Evolutionary conservation across 2,329 filamentous ascomycete genomes (phyloP).

Genomic region (Talaromyces marneffei): DNA sequence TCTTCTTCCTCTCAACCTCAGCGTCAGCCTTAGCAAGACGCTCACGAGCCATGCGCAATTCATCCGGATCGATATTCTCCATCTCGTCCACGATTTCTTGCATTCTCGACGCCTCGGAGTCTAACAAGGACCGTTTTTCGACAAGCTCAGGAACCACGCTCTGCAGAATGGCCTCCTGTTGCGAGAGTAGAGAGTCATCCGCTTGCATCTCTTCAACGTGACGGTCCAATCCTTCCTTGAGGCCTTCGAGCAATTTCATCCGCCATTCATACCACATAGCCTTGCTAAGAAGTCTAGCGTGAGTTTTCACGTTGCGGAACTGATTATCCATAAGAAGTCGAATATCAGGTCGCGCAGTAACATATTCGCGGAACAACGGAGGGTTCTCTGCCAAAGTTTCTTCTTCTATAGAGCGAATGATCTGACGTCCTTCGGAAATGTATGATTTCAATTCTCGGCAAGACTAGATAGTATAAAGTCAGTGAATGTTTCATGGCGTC

Average conservation of each 20-base stretch:
- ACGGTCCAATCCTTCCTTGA: constrained; percentile 72
- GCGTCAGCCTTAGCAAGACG: constrained; percentile 59
- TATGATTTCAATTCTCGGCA: constrained; percentile 96
- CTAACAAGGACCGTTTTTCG: constrained; percentile 56
- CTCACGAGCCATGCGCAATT: constrained; percentile 67
- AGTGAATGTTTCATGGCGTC: neutral
- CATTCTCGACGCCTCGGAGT: constrained; percentile 60
- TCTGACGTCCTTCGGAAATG: constrained; percentile 83
- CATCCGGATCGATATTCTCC: constrained; percentile 65
- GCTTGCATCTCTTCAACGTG: constrained; percentile 70
- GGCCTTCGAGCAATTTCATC: constrained; percentile 74
- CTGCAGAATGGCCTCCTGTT: constrained; percentile 64
- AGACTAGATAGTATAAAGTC: constrained; percentile 43
- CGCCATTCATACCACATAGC: constrained; percentile 99
- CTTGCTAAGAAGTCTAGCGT: constrained; percentile 83
- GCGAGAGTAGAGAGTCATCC: constrained; percentile 62
- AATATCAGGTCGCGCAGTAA: constrained; percentile 75
- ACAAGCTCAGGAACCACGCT: constrained; percentile 61
- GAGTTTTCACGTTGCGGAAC: constrained; percentile 94
- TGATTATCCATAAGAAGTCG: constrained; percentile 88
- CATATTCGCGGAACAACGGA: constrained; percentile 84
- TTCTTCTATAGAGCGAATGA: constrained; percentile 83
- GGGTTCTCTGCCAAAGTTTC: constrained; percentile 89
- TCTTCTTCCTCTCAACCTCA: constrained; percentile 65
- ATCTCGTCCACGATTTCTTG: constrained; percentile 62